Evolutionary conservation across 1,284 basidiomycete species (phyloP).

Genomic region (Neolentinus lepideus): DNA sequence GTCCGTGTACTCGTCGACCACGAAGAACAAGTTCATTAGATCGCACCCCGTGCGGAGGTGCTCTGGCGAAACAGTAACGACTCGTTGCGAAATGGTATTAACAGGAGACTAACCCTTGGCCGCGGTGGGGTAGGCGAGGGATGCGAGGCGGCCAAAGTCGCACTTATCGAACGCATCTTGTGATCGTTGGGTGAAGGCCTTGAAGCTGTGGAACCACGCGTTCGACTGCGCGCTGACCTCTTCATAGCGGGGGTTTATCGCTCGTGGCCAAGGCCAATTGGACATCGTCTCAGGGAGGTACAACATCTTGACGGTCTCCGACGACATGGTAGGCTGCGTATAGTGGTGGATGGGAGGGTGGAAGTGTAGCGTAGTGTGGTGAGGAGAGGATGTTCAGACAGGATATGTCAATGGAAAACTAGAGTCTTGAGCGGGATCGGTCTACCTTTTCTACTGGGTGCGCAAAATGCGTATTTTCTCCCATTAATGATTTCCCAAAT

Average conservation of each 20-base stretch:
- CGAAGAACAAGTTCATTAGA: constrained; percentile 29
- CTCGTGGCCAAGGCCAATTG: constrained; percentile 16
- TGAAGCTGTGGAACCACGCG: constrained; percentile 14
- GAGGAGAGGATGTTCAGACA: neutral
- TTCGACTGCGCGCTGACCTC: constrained; percentile 12
- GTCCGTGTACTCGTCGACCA: constrained; percentile 28
- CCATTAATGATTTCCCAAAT: neutral
- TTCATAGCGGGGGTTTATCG: constrained; percentile 12
- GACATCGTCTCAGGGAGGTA: constrained; percentile 12
- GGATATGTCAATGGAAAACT: neutral
- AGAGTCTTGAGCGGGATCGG: neutral
- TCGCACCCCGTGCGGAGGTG: constrained; percentile 23
- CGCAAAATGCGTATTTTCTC: neutral
- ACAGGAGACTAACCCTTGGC: constrained; percentile 8
- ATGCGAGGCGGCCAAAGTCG: constrained; percentile 15
- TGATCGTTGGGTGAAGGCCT: constrained; percentile 12
- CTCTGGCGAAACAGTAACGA: constrained; percentile 1
- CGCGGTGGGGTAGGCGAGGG: constrained; percentile 13
- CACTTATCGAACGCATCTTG: constrained; percentile 15
- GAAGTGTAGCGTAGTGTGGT: neutral
- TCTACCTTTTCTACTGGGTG: neutral
- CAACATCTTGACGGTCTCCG: constrained; percentile 6
- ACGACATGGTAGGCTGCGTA: neutral
- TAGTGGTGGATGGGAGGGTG: neutral
- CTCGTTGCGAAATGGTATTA: neutral